These are phyloP conservation scores for Ogataea ramenticola DNA, from an alignment of 805 yeast genomes.

Conservation along the genomic window DNA sequence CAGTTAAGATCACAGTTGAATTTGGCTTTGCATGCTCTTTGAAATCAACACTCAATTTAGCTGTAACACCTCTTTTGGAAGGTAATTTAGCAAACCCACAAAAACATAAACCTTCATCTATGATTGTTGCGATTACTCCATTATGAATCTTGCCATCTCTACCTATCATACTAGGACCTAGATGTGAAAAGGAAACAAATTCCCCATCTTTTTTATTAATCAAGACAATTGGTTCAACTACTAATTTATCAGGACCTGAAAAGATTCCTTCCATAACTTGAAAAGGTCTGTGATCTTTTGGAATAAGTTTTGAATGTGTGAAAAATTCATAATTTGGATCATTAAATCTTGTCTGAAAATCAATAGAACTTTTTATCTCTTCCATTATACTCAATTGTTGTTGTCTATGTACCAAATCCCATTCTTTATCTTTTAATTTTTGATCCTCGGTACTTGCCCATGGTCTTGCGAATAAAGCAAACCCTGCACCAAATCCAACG, in stretches of 20 bases:
- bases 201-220: conserved; percentile 42
- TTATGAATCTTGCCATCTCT: conserved; percentile 72
- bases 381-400: conserved; percentile 21
- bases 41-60: conserved; percentile 61
- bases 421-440: conserved; percentile 3
- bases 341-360: conserved; percentile 16
- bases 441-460: conserved; percentile 17
- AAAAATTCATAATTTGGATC: conserved; percentile 19
- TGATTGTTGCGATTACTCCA: conserved; percentile 68
- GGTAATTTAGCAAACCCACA: conserved; percentile 85
- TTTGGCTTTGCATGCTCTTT: conserved; percentile 52
- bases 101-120: conserved; percentile 80
- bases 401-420: conserved; percentile 3
- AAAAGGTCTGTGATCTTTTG: conserved; percentile 49
- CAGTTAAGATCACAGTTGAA: conserved; percentile 57
- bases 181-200: conserved; percentile 57
- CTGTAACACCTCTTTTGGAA: conserved; percentile 82
- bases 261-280: conserved; percentile 70
- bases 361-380: conserved; percentile 18
- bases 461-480: conserved; percentile 21
- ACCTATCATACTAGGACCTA: conserved; percentile 62
- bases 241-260: conserved; percentile 59
- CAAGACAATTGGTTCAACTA: conserved; percentile 71
- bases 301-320: conserved; percentile 38
- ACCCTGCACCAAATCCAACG: conserved; percentile 20